phyloP scores from a whole-genome alignment of 345 rosid species.

The Erucastrum elatum region DNA sequence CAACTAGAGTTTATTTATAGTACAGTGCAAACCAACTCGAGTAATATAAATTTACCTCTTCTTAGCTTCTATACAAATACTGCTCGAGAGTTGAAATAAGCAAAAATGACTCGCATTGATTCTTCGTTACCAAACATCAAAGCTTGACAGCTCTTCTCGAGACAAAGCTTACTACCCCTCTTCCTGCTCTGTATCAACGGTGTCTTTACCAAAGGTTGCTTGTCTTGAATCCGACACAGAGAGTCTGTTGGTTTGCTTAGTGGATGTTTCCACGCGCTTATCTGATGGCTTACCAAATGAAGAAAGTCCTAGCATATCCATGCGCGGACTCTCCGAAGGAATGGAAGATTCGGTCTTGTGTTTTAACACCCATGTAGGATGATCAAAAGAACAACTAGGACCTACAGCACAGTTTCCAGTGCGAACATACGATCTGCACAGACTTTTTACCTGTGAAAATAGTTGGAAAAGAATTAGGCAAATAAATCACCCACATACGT shows the following conservation, averaged over 20 bases:
- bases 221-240: no score
- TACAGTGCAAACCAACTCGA: neutral
- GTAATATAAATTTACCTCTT: neutral
- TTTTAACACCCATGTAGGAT: no score
- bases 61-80: neutral
- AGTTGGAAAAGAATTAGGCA: neutral
- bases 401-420: neutral
- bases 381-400: slow-evolving; percentile 2
- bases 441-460: neutral
- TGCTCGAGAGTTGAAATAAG: neutral
- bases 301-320: neutral
- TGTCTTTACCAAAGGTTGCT: neutral
- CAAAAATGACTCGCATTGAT: neutral
- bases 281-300: neutral
- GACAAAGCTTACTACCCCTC: neutral
- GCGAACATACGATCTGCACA: neutral
- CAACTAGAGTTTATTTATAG: neutral
- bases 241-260: neutral
- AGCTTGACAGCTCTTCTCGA: neutral
- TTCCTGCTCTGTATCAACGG: neutral
- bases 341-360: no score
- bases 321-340: neutral
- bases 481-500: neutral
- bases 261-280: neutral
- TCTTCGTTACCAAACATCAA: neutral